These are phyloP conservation scores for Pseudomonodictys pantanalensis DNA, from an alignment of 495 filamentous ascomycete species.

Conservation along the genomic window DNA sequence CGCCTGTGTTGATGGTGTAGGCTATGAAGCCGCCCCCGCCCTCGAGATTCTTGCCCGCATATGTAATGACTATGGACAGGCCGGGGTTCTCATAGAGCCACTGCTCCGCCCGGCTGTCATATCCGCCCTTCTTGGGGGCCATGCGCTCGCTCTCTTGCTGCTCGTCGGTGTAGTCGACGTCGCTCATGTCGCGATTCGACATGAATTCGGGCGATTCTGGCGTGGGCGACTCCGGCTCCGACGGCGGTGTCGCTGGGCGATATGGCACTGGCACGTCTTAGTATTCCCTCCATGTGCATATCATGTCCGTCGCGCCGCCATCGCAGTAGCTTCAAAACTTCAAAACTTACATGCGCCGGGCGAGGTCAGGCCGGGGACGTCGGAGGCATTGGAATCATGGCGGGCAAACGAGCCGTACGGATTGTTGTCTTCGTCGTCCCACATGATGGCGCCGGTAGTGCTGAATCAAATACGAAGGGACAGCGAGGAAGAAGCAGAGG, in stretches of 20 bases:
- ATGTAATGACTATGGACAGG: slow-evolving; percentile 80
- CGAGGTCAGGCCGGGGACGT: slow-evolving; percentile 64
- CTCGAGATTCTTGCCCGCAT: slow-evolving; percentile 93
- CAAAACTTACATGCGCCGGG: slow-evolving; percentile 50
- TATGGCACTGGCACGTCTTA: slow-evolving; percentile 35
- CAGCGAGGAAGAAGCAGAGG: neutral
- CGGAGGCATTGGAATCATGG: slow-evolving; percentile 72
- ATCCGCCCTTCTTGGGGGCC: slow-evolving; percentile 72
- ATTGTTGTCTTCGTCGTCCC: slow-evolving; percentile 95
- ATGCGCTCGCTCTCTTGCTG: slow-evolving; percentile 39
- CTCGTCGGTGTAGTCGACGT: slow-evolving; percentile 61
- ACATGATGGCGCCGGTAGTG: slow-evolving; percentile 45
- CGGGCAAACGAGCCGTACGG: slow-evolving; percentile 89
- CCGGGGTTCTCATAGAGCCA: slow-evolving; percentile 93
- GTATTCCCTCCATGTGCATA: too few relatives aligned
- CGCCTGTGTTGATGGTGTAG: slow-evolving; percentile 93
- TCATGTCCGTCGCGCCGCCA: too few relatives aligned
- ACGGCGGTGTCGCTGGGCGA: slow-evolving; percentile 46
- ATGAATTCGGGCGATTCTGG: slow-evolving; percentile 59
- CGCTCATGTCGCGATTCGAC: slow-evolving; percentile 56
- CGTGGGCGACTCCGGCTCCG: slow-evolving; percentile 38
- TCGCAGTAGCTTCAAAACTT: slow-evolving; percentile 34
- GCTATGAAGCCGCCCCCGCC: slow-evolving; percentile 88
- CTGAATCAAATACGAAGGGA: neutral
- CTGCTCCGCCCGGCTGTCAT: slow-evolving; percentile 93